These are phyloP conservation scores for Mortierella sp. DNA, from an alignment of 371 early-diverging fungal genomes.

Conservation along the genomic window DNA sequence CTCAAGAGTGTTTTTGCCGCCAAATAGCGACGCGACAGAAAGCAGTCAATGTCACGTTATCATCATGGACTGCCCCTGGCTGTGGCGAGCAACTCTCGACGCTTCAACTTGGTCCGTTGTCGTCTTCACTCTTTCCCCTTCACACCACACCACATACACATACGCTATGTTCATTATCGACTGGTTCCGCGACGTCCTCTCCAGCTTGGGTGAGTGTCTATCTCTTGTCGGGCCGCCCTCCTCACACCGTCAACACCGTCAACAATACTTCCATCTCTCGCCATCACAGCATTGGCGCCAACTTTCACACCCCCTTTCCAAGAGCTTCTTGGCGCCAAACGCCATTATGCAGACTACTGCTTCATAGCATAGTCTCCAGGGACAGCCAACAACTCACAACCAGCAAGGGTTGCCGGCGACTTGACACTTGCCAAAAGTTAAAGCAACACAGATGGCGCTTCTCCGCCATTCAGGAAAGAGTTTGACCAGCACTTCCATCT, in stretches of 20 bases:
- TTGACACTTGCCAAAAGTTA: neutral
- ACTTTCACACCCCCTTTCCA: neutral
- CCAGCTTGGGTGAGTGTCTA: constrained; percentile 78
- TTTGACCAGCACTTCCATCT: neutral
- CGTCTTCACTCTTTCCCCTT: constrained; percentile 6
- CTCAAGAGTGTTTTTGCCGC: neutral
- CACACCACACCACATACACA: neutral
- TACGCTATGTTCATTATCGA: constrained; percentile 88
- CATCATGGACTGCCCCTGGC: neutral
- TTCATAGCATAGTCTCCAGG: neutral
- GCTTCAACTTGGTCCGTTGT: neutral
- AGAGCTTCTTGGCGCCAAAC: neutral
- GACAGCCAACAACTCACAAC: neutral
- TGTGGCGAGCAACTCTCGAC: neutral
- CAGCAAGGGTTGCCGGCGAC: neutral
- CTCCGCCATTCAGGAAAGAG: neutral
- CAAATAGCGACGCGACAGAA: constrained; percentile 1
- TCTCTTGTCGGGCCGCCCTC: neutral
- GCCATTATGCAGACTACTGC: neutral
- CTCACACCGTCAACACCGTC: neutral
- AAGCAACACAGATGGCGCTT: neutral
- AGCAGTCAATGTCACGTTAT: constrained; percentile 10
- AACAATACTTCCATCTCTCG: neutral
- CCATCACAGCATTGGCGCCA: neutral
- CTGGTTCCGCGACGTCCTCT: constrained; percentile 94